phyloP scores from a whole-genome alignment of 306 rosid species.

The Coriaria nepalensis region DNA sequence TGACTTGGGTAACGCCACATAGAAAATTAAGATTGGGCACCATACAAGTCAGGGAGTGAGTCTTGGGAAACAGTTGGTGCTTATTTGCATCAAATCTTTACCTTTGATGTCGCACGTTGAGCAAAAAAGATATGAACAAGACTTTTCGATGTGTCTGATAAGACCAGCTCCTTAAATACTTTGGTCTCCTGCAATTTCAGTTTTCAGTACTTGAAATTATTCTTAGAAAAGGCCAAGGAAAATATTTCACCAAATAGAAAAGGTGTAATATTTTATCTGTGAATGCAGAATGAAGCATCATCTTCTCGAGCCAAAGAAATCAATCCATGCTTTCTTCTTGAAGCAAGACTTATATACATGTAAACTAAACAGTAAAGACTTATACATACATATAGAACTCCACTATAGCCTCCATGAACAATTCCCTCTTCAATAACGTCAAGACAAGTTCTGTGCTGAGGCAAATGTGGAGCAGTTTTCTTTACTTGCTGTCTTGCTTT shows the following conservation, averaged over 20 bases:
- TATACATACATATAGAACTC: slow-evolving; percentile 59
- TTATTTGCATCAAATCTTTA: slow-evolving; percentile 21
- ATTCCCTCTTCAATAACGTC: slow-evolving; percentile 84
- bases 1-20: not conserved
- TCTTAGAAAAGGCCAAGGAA: slow-evolving; percentile 9
- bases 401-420: slow-evolving; percentile 91
- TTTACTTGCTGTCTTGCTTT: slow-evolving; percentile 56
- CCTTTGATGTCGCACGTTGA: slow-evolving; percentile 82
- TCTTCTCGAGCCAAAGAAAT: not conserved
- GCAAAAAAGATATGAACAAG: slow-evolving; percentile 84
- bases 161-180: slow-evolving; percentile 48
- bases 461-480: slow-evolving; percentile 72
- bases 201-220: not conserved
- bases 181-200: slow-evolving; percentile 63
- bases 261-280: slow-evolving; percentile 4
- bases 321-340: not conserved
- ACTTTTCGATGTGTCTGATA: slow-evolving; percentile 67
- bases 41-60: not conserved
- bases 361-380: slow-evolving; percentile 1
- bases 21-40: no score
- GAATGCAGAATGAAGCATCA: slow-evolving; percentile 10
- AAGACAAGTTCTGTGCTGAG: slow-evolving; percentile 83
- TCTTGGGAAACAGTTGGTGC: slow-evolving; percentile 4
- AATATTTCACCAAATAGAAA: slow-evolving; percentile 7
- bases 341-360: not conserved